Evolutionary conservation across 345 rosid genomes (phyloP), one percentile per base, ranked within the genome.

Genomic region (Cardamine occulta): DNA sequence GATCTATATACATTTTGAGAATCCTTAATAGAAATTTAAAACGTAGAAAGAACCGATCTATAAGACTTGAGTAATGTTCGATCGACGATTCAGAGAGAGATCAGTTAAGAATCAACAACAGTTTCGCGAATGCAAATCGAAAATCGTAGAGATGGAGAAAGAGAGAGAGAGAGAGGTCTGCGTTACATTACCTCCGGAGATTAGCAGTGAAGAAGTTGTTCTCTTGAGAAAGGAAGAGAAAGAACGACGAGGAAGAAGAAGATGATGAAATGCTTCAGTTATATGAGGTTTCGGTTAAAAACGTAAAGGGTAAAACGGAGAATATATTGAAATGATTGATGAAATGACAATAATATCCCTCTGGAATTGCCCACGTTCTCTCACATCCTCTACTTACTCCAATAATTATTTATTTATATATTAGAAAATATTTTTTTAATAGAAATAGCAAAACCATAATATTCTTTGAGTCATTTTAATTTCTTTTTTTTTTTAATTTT

Each of bases 131-230:
- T 60, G 56, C 1, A 4, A 31, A 8, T 28, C 2, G 11, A 32
- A 21, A 32, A 54, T 17, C 6, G 68, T 28, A 40, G n/a, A 10
- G 31, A 52, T 15, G 14, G 35, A 68, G 19, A 34, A 10, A 35
- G 3, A 35, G 7, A 45, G 29, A 26, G 2, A 57, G 19, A 55
- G 28, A 74, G 71, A 74, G 66, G 57, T 74, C 51, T 1, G 31
- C 21, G 23, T 58, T 74, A 47, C 51, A 55, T 69, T 76, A 76
- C 75, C 80, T 76, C 3, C 1, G 65, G 10, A 12, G 70, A 69
- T 69, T 44, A 32, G 42, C 69, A 42, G 70, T 18, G 70, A 52
- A 53, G 80, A 69, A 52, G 42, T 1, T 51, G 32, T 57, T 66
- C 7, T n/a, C 19, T 40, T 53, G 71, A 37, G 58, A 28, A 11